Percentiles rank a stretch among this genome's conserved stretches.
Evolutionary conservation across 2,329 filamentous ascomycete species (phyloP).

Genomic region (Grosmannia clavigera): DNA sequence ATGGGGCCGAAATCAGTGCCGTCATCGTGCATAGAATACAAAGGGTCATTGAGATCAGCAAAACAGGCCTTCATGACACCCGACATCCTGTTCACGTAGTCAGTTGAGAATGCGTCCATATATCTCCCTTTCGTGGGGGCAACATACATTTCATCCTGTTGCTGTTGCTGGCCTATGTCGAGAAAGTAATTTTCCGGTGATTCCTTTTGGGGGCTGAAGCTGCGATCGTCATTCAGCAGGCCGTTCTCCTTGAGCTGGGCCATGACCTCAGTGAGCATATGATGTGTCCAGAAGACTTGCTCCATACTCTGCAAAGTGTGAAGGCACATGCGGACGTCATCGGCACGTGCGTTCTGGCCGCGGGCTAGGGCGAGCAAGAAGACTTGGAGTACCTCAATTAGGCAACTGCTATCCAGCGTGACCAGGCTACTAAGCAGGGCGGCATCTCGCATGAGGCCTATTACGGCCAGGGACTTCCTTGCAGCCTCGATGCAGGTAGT

Average conservation of each 20-base stretch:
- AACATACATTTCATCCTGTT: neutral
- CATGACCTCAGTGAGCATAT: slow-evolving; percentile 15
- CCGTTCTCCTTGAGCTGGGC: slow-evolving; percentile 16
- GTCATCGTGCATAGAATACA: slow-evolving; percentile 8
- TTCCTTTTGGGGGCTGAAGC: slow-evolving; percentile 11
- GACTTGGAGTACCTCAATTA: slow-evolving; percentile 16
- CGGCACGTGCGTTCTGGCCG: neutral
- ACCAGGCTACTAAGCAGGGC: slow-evolving; percentile 14
- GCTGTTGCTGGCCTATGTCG: slow-evolving; percentile 11
- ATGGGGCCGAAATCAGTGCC: neutral
- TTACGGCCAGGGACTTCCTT: slow-evolving; percentile 10
- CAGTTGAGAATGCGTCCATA: neutral
- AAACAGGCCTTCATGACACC: slow-evolving; percentile 14
- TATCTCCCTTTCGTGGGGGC: neutral
- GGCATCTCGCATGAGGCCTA: slow-evolving; percentile 12
- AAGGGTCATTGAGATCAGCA: slow-evolving; percentile 11
- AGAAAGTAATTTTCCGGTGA: slow-evolving; percentile 11
- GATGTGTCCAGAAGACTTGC: slow-evolving; percentile 15
- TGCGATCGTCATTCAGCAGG: slow-evolving; percentile 10
- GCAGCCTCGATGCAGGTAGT: slow-evolving; percentile 14
- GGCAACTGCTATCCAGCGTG: slow-evolving; percentile 13
- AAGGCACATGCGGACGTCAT: slow-evolving; percentile 11
- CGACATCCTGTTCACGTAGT: slow-evolving; percentile 4
- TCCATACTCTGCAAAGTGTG: slow-evolving; percentile 17
- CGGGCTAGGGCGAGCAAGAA: slow-evolving; percentile 13